Percentiles rank a stretch among this genome's conserved stretches.
Evolutionary conservation across 129 eudicot genomes (phyloP).

Genomic region (Centella asiatica): DNA sequence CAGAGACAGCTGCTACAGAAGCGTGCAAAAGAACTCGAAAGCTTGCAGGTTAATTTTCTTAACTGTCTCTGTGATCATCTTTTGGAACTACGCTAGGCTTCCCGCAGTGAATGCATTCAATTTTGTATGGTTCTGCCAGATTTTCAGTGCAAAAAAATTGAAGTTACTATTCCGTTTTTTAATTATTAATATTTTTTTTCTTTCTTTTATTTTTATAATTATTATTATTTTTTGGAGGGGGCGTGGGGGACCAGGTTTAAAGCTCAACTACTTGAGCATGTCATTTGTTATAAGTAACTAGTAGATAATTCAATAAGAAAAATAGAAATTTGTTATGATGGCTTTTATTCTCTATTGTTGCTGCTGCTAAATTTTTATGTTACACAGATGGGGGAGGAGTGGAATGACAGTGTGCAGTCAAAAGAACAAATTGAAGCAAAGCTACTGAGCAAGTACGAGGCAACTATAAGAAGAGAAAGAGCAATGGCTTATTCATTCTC

Average conservation of each 20-base stretch:
- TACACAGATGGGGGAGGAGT: slow-evolving; percentile 74
- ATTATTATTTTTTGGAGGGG: no score
- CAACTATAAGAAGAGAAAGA: slow-evolving; percentile 87
- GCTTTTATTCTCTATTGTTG: no score
- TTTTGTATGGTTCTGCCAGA: background rate
- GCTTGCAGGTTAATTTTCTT: slow-evolving; percentile 41
- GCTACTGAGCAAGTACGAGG: slow-evolving; percentile 70
- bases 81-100: background rate
- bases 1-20: slow-evolving; percentile 82
- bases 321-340: no score
- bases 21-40: slow-evolving; percentile 76
- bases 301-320: background rate
- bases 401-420: slow-evolving; percentile 77
- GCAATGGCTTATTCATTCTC: slow-evolving; percentile 90
- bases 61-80: no score
- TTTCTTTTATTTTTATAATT: no score
- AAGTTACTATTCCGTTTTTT: no score
- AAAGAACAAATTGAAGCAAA: slow-evolving; percentile 82
- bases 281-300: background rate
- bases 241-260: no score
- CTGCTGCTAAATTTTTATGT: background rate
- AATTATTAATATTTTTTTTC: no score
- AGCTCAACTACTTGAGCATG: background rate
- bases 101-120: no score
- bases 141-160: no score